phyloP scores from a whole-genome alignment of 768 basidiomycete genomes.

The Boletus speciosus region DNA sequence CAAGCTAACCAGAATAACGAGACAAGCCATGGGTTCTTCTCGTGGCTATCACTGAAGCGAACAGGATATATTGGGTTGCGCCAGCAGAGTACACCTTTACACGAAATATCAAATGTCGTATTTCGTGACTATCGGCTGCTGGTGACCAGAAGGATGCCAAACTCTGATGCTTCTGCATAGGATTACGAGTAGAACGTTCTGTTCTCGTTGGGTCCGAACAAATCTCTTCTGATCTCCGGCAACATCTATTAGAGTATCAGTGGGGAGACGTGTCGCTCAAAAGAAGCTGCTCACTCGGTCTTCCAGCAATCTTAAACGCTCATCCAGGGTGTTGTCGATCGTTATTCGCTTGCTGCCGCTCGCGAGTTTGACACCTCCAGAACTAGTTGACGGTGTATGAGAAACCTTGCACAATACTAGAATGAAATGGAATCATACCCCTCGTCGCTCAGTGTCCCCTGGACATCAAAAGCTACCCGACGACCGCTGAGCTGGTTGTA shows the following conservation, averaged over 20 bases:
- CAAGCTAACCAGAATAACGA: background rate
- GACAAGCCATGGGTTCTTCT: background rate
- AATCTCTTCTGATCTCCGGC: conserved; percentile 84
- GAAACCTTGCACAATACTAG: background rate
- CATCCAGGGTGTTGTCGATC: conserved; percentile 93
- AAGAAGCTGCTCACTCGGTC: conserved; percentile 63
- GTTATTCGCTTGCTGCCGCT: conserved; percentile 76
- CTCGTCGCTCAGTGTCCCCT: conserved; percentile 62
- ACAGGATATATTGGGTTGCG: background rate
- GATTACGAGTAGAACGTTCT: conserved; percentile 80
- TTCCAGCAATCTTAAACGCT: conserved; percentile 83
- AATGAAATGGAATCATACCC: conserved; percentile 42
- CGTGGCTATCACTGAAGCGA: background rate
- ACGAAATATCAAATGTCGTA: background rate
- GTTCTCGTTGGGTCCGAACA: conserved; percentile 89
- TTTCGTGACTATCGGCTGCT: background rate
- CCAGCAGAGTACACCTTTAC: background rate
- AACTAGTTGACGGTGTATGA: conserved; percentile 37
- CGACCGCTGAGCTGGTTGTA: conserved; percentile 81
- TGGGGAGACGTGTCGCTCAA: background rate
- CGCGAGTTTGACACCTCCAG: conserved; percentile 81
- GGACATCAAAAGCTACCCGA: conserved; percentile 54
- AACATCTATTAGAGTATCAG: conserved; percentile 69
- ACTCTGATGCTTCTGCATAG: background rate
- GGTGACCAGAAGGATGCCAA: background rate